Conservation (phyloP, 129 eudicot genomes). For the Escallonia rubra region DNA sequence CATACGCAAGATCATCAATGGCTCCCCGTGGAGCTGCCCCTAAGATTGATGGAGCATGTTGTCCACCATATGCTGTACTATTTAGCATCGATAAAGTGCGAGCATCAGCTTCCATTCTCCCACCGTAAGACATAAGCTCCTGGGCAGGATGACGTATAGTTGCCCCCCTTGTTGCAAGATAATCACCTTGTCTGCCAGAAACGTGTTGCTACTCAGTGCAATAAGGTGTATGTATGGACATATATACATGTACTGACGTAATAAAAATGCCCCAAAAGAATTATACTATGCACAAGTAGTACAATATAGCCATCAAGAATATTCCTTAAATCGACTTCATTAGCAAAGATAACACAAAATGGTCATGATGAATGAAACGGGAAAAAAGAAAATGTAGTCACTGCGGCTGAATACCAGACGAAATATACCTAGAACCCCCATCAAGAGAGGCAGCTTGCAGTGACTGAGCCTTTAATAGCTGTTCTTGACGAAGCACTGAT, state of each 20-base stretch:
- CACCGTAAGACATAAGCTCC: constrained; percentile 65
- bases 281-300: constrained; percentile 20
- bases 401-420: constrained; percentile 8
- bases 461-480: constrained; percentile 58
- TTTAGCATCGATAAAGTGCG: constrained; percentile 50
- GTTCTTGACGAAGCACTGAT: constrained; percentile 60
- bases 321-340: constrained; percentile 17
- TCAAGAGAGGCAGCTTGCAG: constrained; percentile 74
- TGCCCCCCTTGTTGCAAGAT: constrained; percentile 71
- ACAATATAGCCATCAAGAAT: constrained; percentile 11
- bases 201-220: constrained; percentile 65
- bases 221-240: constrained; percentile 18
- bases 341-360: constrained; percentile 9
- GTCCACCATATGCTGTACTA: constrained; percentile 59
- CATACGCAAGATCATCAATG: constrained; percentile 62
- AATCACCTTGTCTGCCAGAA: constrained; percentile 99
- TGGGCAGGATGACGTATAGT: constrained; percentile 47
- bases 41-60: constrained; percentile 75
- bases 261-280: constrained; percentile 20
- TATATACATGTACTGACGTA: constrained; percentile 14
- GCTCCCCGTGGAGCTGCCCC: constrained; percentile 88
- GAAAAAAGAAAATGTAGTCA: background rate
- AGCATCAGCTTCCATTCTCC: constrained; percentile 66
- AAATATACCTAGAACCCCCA: constrained; percentile 66
- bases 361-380: background rate